Evolutionary conservation across 306 rosid species (phyloP).

Genomic region (Rosa multiflora): DNA sequence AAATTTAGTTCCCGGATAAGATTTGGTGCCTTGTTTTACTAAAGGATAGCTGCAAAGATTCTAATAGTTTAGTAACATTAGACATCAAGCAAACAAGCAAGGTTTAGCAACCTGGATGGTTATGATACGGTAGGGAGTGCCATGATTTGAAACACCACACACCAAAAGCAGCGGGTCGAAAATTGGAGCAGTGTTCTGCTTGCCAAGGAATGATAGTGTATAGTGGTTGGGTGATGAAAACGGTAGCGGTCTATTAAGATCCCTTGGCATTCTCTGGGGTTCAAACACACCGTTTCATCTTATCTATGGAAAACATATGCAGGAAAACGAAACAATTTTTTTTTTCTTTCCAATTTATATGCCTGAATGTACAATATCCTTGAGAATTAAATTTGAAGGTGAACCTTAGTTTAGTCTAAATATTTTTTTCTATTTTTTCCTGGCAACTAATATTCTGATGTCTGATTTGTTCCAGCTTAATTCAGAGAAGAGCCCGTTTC

Average conservation of each 20-base stretch:
- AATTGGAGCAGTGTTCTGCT: no score
- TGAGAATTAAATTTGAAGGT: slow-evolving; percentile 1
- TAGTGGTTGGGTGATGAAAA: no score
- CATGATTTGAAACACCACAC: neutral
- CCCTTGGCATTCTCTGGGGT: neutral
- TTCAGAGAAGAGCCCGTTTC: slow-evolving; percentile 95
- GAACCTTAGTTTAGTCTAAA: neutral
- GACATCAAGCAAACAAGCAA: neutral
- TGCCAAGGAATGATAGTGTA: no score
- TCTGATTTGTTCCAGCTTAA: slow-evolving; percentile 70
- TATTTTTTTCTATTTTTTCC: slow-evolving; percentile 6
- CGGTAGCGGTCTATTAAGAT: no score
- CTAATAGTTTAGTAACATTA: neutral
- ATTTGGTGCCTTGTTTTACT: neutral
- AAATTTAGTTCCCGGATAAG: neutral
- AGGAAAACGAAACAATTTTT: neutral
- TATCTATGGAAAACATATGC: neutral
- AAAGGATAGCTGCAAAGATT: neutral
- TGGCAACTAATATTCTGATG: slow-evolving; percentile 20
- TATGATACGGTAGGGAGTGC: neutral
- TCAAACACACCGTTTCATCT: neutral
- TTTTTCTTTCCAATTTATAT: neutral
- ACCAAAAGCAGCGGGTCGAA: no score
- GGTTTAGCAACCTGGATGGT: neutral
- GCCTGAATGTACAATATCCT: neutral